Percentiles rank a stretch among this genome's conserved stretches.
phyloP scores from a whole-genome alignment of 176 grass and related monocot species.

The Tillandsia fasciculata region DNA sequence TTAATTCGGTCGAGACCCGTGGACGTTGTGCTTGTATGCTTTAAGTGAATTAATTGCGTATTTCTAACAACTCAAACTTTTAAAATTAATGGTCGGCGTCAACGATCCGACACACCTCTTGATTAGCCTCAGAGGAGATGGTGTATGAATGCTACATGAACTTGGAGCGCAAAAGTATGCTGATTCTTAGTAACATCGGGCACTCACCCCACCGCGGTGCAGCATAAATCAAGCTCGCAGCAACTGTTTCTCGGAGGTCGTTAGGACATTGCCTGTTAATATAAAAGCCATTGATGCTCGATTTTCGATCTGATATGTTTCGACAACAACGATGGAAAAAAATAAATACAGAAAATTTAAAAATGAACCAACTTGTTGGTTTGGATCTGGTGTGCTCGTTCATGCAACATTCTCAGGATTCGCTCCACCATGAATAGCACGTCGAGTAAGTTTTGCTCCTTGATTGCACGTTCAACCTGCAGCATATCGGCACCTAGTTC shows the following conservation, averaged over 20 bases:
- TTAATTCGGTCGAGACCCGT: no score
- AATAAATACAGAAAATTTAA: no score
- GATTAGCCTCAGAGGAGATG: not conserved
- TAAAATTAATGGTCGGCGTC: no score
- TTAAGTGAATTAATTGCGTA: no score
- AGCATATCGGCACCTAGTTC: not conserved
- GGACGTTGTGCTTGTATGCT: no score
- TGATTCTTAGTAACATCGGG: not conserved
- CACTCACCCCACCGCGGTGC: constrained; percentile 3
- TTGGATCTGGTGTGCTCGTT: not conserved
- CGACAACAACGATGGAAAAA: not conserved
- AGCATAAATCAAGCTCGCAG: constrained; percentile 6
- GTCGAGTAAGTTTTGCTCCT: not conserved
- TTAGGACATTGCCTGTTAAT: not conserved
- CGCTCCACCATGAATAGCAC: constrained; percentile 2
- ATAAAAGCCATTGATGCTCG: no score
- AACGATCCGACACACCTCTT: not conserved
- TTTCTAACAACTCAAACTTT: no score
- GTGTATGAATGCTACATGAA: constrained; percentile 1
- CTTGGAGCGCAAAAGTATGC: not conserved
- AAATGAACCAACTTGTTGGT: not conserved
- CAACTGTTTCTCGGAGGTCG: not conserved
- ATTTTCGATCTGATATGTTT: no score
- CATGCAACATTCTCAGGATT: not conserved
- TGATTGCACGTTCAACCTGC: constrained; percentile 11